phyloP scores from a whole-genome alignment of 177 flowering plant species.

The Vitis hybrid region DNA sequence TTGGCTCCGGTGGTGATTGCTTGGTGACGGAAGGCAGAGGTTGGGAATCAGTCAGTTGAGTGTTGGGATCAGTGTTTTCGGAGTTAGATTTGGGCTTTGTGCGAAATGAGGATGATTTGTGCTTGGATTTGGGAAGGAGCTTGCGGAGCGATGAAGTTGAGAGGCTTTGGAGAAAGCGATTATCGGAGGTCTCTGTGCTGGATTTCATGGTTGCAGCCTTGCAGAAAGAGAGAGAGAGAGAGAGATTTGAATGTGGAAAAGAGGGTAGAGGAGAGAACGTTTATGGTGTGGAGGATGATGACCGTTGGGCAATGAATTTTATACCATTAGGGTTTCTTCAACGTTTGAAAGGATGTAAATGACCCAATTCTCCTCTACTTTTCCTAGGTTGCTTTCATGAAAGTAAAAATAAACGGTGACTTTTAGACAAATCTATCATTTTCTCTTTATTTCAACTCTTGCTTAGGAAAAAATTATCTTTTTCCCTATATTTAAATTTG shows the following conservation, averaged over 20 bases:
- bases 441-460: too few relatives aligned
- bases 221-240: constrained; percentile 10
- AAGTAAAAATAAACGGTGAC: too few relatives aligned
- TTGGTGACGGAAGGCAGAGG: constrained; percentile 18
- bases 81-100: constrained; percentile 31
- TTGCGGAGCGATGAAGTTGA: constrained; percentile 51
- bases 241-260: constrained; percentile 9
- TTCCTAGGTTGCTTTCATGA: not conserved
- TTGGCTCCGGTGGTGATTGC: constrained; percentile 12
- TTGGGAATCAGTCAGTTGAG: constrained; percentile 20
- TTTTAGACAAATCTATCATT: too few relatives aligned
- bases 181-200: constrained; percentile 24
- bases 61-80: constrained; percentile 75
- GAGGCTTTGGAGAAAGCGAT: constrained; percentile 34
- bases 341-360: not conserved
- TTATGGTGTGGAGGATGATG: not conserved
- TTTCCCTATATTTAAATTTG: too few relatives aligned
- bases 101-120: constrained; percentile 22
- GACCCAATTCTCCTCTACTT: not conserved
- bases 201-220: constrained; percentile 21
- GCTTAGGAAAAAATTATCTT: too few relatives aligned
- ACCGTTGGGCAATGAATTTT: constrained; percentile 12
- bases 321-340: not conserved
- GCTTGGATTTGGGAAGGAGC: constrained; percentile 55
- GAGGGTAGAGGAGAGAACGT: not conserved